Evolutionary conservation across 2,329 filamentous ascomycete genomes (phyloP).

Genomic region (Colletotrichum higginsianum): DNA sequence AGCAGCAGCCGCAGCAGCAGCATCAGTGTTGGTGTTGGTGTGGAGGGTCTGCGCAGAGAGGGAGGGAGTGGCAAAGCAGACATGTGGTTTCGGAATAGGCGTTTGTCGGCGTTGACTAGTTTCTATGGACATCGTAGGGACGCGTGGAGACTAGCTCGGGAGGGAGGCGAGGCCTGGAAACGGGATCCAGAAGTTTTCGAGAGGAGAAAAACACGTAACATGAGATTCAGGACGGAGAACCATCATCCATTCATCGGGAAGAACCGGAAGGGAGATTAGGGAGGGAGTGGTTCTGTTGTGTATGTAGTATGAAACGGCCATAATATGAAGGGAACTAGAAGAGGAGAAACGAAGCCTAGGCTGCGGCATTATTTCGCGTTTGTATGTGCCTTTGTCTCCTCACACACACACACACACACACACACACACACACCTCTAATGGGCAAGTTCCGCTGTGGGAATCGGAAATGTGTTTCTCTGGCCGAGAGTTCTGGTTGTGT

Average conservation of each 20-base stretch:
- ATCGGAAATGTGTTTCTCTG: background rate
- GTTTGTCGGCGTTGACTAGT: constrained; percentile 16
- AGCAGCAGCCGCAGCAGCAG: constrained; percentile 1
- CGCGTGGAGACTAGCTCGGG: background rate
- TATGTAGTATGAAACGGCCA: constrained; percentile 25
- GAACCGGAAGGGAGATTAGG: constrained; percentile 27
- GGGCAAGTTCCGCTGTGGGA: constrained; percentile 41
- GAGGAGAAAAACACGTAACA: background rate
- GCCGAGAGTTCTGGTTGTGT: constrained; percentile 17
- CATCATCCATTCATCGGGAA: constrained; percentile 22
- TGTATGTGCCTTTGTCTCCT: background rate
- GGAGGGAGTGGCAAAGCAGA: constrained; percentile 3
- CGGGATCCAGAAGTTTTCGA: background rate
- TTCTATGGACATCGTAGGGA: background rate
- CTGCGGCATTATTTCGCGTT: constrained; percentile 32
- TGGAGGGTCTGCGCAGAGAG: constrained; percentile 6
- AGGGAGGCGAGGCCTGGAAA: background rate
- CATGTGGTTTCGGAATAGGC: constrained; percentile 28
- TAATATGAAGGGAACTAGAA: constrained; percentile 27
- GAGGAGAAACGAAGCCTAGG: constrained; percentile 16
- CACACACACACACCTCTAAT: background rate
- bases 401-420: no score
- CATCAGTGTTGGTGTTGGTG: background rate
- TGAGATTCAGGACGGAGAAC: constrained; percentile 6
- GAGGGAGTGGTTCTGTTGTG: constrained; percentile 13